These are phyloP conservation scores for Chalciporus piperatoides DNA, from an alignment of 1,284 basidiomycete species.

Conservation along the genomic window DNA sequence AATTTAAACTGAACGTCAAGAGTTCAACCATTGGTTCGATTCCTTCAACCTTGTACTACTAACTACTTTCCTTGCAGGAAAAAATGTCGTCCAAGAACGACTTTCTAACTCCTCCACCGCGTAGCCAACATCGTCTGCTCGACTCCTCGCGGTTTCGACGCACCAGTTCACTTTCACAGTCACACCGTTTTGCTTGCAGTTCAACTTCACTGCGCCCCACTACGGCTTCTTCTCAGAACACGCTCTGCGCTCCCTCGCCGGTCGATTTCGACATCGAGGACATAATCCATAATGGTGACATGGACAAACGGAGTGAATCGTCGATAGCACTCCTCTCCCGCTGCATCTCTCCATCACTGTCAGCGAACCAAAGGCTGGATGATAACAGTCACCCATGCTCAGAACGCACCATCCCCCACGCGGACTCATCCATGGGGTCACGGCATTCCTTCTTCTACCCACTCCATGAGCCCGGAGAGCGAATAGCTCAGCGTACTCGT, in stretches of 20 bases:
- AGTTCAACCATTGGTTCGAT: not conserved
- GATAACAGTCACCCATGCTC: constrained; percentile 12
- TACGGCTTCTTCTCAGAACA: not conserved
- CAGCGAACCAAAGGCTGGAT: not conserved
- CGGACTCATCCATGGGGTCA: constrained; percentile 4
- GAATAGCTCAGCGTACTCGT: constrained; percentile 22
- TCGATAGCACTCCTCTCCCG: constrained; percentile 25
- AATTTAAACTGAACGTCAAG: constrained; percentile 12
- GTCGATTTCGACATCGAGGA: constrained; percentile 7
- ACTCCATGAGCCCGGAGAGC: constrained; percentile 26
- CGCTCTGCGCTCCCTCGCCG: constrained; percentile 3
- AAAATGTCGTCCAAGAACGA: constrained; percentile 22
- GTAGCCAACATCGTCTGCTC: constrained; percentile 2
- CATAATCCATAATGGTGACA: constrained; percentile 15
- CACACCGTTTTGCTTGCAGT: constrained; percentile 9
- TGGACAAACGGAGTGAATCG: constrained; percentile 21
- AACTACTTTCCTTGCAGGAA: constrained; percentile 10
- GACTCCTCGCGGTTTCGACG: constrained; percentile 5
- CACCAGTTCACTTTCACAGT: constrained; percentile 10
- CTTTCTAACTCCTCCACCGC: constrained; percentile 6
- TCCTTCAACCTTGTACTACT: constrained; percentile 19
- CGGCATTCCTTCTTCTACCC: constrained; percentile 10
- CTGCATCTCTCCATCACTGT: constrained; percentile 7
- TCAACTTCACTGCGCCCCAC: constrained; percentile 10
- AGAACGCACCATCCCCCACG: not conserved